A percentile compares a stretch with the other conserved stretches of the same genome.
These are phyloP conservation scores for Rhinocladiella similis DNA, from an alignment of 2,329 filamentous ascomycete genomes.

Conservation along the genomic window DNA sequence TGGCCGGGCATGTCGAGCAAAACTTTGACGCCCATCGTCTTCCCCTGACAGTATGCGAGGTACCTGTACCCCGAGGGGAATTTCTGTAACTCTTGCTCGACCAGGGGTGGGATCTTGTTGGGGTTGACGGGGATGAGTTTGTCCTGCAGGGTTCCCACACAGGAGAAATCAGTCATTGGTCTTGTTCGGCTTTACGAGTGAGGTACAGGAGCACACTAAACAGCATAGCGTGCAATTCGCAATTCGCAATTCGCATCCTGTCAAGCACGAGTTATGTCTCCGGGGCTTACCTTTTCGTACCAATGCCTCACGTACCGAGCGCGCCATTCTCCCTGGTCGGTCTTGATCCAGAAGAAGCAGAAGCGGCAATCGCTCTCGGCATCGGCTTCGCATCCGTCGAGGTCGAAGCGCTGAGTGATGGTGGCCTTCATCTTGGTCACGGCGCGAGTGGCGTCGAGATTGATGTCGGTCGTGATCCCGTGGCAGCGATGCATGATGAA, in stretches of 20 bases:
- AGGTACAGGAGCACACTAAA: no score
- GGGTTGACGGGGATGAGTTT: conserved; percentile 51
- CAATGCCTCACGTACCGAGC: conserved; percentile 47
- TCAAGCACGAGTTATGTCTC: no score
- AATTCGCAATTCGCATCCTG: no score
- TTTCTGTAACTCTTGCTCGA: conserved; percentile 40
- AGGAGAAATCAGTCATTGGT: background rate
- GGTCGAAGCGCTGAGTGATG: conserved; percentile 52
- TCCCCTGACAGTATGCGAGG: conserved; percentile 47
- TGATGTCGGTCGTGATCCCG: conserved; percentile 50
- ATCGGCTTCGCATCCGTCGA: conserved; percentile 28
- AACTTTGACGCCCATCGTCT: conserved; percentile 48
- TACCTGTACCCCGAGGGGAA: conserved; percentile 50
- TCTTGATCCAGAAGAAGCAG: conserved; percentile 27
- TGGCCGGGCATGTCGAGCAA: conserved; percentile 44
- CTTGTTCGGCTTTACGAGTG: no score
- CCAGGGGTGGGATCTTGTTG: conserved; percentile 41
- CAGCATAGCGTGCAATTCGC: no score
- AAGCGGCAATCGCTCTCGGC: conserved; percentile 29
- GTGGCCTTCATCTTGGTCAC: conserved; percentile 58
- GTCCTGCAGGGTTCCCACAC: conserved; percentile 36
- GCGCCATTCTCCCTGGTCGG: conserved; percentile 15
- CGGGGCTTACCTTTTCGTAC: conserved; percentile 54
- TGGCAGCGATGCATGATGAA: conserved; percentile 61
- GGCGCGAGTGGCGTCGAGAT: conserved; percentile 40